Percentiles rank a stretch among this genome's conserved stretches.
phyloP scores from a whole-genome alignment of 1,284 basidiomycete species.

The Naganishia sp. region DNA sequence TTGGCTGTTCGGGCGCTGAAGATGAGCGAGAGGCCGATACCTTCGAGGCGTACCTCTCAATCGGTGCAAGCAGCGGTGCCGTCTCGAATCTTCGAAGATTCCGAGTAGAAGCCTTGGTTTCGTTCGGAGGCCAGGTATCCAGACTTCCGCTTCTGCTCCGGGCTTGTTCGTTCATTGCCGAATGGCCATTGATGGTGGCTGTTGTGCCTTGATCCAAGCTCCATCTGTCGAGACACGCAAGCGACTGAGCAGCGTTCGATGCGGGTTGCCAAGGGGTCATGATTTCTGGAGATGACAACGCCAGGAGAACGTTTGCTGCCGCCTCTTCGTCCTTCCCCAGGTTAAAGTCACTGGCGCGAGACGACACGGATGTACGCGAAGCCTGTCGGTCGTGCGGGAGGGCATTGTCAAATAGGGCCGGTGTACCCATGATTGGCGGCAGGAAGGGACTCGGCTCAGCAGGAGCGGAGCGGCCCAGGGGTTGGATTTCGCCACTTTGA shows the following conservation, averaged over 20 bases:
- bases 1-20: neutral
- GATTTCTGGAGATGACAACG: slow-evolving; percentile 30
- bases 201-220: slow-evolving; percentile 21
- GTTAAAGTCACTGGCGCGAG: slow-evolving; percentile 2
- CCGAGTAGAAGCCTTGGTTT: neutral
- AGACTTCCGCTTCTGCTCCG: slow-evolving; percentile 1
- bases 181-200: neutral
- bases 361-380: slow-evolving; percentile 7
- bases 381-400: slow-evolving; percentile 4
- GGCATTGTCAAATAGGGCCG: slow-evolving; percentile 4
- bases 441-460: slow-evolving; percentile 23
- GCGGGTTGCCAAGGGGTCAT: slow-evolving; percentile 31
- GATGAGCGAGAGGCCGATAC: slow-evolving; percentile 1
- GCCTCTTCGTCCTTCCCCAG: slow-evolving; percentile 26
- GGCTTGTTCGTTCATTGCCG: neutral
- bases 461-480: neutral
- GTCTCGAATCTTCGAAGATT: neutral
- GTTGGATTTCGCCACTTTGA: neutral
- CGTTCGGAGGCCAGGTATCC: too few relatives aligned
- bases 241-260: neutral
- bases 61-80: neutral
- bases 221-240: slow-evolving; percentile 22
- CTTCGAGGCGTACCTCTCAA: neutral
- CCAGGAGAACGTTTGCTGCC: slow-evolving; percentile 30
- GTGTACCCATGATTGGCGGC: slow-evolving; percentile 15